Conservation (phyloP, 1,284 basidiomycete species). For the Irpex sp. region DNA sequence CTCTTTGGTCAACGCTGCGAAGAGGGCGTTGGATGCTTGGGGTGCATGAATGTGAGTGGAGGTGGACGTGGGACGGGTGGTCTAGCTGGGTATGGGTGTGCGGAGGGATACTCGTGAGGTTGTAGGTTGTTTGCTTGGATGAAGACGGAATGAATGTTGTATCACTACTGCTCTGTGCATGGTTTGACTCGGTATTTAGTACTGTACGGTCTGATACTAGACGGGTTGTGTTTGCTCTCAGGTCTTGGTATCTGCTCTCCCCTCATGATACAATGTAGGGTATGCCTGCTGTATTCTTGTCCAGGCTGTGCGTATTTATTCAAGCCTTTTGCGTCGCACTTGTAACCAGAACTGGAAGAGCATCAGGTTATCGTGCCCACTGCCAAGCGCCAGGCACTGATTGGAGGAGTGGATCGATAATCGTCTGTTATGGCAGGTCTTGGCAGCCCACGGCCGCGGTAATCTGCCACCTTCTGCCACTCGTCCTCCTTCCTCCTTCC, state of each 20-base stretch:
- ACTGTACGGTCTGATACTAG: background rate
- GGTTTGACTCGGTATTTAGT: background rate
- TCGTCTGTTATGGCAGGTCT: background rate
- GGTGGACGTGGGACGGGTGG: background rate
- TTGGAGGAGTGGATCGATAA: background rate
- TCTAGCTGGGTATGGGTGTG: background rate
- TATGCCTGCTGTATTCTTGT: too few relatives aligned
- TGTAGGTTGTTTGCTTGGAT: background rate
- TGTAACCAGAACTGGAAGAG: too few relatives aligned
- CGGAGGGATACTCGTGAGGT: background rate
- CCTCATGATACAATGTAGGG: too few relatives aligned
- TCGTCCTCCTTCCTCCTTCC: background rate
- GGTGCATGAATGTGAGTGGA: background rate
- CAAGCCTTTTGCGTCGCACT: too few relatives aligned
- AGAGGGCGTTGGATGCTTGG: conserved; percentile 28
- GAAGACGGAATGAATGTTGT: background rate
- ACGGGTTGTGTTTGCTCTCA: background rate
- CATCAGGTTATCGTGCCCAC: background rate
- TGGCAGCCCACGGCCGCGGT: background rate
- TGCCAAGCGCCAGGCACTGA: background rate
- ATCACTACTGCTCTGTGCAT: background rate
- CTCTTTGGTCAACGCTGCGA: conserved; percentile 22
- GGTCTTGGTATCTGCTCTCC: too few relatives aligned
- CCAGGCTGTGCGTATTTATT: too few relatives aligned
- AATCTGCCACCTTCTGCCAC: background rate